Base-by-base conservation (phyloP, 345 rosid species). In the Adansonia digitata region DNA sequence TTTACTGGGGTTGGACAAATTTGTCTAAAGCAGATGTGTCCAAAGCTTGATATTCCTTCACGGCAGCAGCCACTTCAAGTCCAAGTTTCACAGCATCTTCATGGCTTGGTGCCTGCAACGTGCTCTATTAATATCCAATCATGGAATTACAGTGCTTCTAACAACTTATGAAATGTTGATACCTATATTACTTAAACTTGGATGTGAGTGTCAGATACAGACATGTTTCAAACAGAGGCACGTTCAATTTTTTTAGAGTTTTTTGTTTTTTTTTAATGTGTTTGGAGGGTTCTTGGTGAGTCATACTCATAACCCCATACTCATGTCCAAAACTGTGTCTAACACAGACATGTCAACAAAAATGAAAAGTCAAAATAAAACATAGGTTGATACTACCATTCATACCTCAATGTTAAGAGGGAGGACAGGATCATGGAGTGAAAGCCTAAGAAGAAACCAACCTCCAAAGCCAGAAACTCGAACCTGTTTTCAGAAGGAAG, bases 361-460 rank as follows among this genome's bases (percentile, higher is more conserved):
- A n/a, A n/a, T n/a, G n/a, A n/a, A n/a, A n/a, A n/a, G n/a, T n/a
- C n/a, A n/a, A n/a, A n/a, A n/a, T n/a, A n/a, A n/a, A n/a, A n/a
- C n/a, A n/a, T n/a, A 71, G 37, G 73, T 18, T 63, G 62, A 53
- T 70, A 31, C 14, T 11, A 22, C 10, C 10, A 51, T 37, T 52
- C 59, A 7, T 84, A 95, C 98, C 98, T 96, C 98, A 17, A 93
- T 90, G 85, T 96, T 96, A 52, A 96, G 98, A 76, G 99, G 98
- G 77, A 96, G 97, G 81, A 96, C 97, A 35, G 97, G 99, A 79
- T 96, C 99, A 48, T 93, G 99, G 60, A 93, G 97, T 0, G 99
- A 93, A 59, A 96, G 97, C 81, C 99, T 92, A 24, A 93, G 94
- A 81, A 96, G 98, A 84, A 96, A 90, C 98, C 99, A 96, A 81